Evolutionary conservation across 257 asterid species (phyloP).

Genomic region (Solanum corneliomulleri): DNA sequence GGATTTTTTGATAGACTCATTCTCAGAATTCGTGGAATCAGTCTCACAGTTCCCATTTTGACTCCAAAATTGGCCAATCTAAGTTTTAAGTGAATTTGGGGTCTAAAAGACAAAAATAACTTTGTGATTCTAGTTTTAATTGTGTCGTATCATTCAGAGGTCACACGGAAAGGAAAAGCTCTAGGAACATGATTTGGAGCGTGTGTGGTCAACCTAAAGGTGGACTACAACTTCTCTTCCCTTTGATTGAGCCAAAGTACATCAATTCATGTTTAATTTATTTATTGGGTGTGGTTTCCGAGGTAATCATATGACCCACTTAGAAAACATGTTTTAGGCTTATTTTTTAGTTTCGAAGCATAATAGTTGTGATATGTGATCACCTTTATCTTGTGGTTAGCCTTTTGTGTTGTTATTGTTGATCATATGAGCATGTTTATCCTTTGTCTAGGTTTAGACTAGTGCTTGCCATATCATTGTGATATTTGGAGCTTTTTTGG

Average conservation of each 20-base stretch:
- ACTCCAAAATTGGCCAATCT: neutral
- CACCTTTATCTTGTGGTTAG: neutral
- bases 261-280: too few species aligned
- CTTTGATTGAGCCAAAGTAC: neutral
- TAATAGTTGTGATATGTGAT: neutral
- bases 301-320: too few species aligned
- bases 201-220: neutral
- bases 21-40: neutral
- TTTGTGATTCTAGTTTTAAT: neutral
- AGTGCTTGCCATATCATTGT: neutral
- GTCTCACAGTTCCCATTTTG: neutral
- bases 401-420: neutral
- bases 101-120: neutral
- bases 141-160: neutral
- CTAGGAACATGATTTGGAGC: neutral
- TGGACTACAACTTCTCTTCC: neutral
- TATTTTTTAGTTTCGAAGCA: neutral
- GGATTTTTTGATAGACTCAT: neutral
- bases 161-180: neutral
- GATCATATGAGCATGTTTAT: neutral
- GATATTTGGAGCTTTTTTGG: neutral
- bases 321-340: neutral
- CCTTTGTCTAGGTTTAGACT: neutral
- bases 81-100: too few species aligned
- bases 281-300: too few species aligned